phyloP scores from a whole-genome alignment of 1,139 yeast genomes.

The Yamadazyma epiphylla region DNA sequence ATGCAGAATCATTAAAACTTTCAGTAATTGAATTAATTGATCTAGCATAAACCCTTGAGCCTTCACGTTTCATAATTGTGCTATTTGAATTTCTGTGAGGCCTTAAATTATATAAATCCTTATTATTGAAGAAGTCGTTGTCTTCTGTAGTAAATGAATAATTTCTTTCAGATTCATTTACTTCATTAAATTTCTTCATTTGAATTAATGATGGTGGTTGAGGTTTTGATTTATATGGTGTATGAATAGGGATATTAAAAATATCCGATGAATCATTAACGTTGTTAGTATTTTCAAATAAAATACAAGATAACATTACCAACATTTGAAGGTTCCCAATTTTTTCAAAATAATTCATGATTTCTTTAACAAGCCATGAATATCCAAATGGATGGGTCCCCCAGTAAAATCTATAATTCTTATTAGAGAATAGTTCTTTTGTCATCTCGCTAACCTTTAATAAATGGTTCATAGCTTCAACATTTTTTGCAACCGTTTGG shows the following conservation, averaged over 20 bases:
- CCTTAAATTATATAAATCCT: conserved; percentile 1
- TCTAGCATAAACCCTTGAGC: conserved; percentile 7
- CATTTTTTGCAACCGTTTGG: conserved; percentile 9
- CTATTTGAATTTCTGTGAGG: conserved; percentile 17
- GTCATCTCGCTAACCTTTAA: conserved; percentile 14
- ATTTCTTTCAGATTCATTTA: conserved; percentile 8
- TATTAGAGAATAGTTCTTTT: conserved; percentile 11
- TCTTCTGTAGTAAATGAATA: conserved; percentile 10
- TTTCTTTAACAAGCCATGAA: conserved; percentile 63
- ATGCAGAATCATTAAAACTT: conserved; percentile 3
- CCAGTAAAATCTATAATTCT: conserved; percentile 54
- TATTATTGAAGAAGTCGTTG: conserved; percentile 4
- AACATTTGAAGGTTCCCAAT: conserved; percentile 80
- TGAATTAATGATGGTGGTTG: conserved; percentile 25
- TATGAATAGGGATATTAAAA: conserved; percentile 41
- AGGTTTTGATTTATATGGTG: conserved; percentile 41
- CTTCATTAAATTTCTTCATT: conserved; percentile 13
- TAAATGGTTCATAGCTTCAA: conserved; percentile 17
- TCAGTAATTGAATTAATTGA: conserved; percentile 29
- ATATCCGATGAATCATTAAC: conserved; percentile 13
- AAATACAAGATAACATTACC: conserved; percentile 79
- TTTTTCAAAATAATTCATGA: conserved; percentile 62
- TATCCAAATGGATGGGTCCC: conserved; percentile 80
- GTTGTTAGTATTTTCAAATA: conserved; percentile 38
- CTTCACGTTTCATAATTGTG: conserved; percentile 19